Base-by-base conservation (phyloP, 2,329 filamentous ascomycete species). In the Tolypocladium nubicola region DNA sequence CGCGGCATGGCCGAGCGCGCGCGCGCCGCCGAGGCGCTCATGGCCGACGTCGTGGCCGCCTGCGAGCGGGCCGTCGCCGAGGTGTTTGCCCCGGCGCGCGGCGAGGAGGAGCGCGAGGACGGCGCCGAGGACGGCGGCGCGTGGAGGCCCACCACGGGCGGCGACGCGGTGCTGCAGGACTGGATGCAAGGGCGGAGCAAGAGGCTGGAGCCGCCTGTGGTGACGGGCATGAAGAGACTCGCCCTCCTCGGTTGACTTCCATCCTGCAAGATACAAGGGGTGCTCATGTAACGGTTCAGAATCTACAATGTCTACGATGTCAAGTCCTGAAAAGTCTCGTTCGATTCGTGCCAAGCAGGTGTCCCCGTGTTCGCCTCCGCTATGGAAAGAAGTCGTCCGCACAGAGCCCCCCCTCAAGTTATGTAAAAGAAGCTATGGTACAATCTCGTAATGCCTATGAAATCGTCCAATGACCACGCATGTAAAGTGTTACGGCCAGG, bases 1-100 rank as follows among this genome's bases (percentile, higher is more conserved):
- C 2, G 94, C 39, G 83, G 83, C 23, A 97, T 97, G 94, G 80
- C 89, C 50, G 94, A 97, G 76, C 81, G 91, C 54, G 94, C 91
- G 5, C 79, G 84, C 16, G 88, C 90, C 8, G 82, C 96, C 3
- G 88, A 94, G 71, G 79, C 76, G 10, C 80, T 89, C 33, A 84
- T 93, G 74, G 79, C 74, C 6, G 90, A 94, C 61, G 86, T 97
- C 0, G 75, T 90, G 11, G 84, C 82, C 50, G 80, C 84, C 23
- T 96, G 90, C 69, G 73, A 73, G 61, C 77, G 75, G 9, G 87
- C 87, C 49, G 77, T 91, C 19, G 76, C 73, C 11, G 88, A 95
- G 64, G 87, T 96, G 0, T 96, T 89, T 68, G 76, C 58, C 2
- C 49, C 62, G 11, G 58, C 60, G 35, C 56, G 60, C 21, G 56